Base-by-base conservation (phyloP, 345 rosid species). In the Eucalyptus erythrocorys region DNA sequence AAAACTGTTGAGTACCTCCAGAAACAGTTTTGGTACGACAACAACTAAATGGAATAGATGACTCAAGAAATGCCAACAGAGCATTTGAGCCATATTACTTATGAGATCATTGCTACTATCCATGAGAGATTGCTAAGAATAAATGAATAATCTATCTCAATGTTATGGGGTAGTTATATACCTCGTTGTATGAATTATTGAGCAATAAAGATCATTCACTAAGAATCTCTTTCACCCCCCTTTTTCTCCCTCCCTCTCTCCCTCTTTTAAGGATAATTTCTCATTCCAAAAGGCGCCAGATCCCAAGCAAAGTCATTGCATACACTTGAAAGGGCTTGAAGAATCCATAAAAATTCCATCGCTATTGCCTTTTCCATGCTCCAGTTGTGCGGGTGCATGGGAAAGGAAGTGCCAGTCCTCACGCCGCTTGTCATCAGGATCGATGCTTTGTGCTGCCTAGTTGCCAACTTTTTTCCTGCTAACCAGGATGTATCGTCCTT, bases 1-100 rank as follows among this genome's bases (percentile, higher is more conserved):
- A 55, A 82, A 27, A 34, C 85, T 7, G 91, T 94, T 27, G 86
- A 87, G 68, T 42, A 88, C 45, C 92, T 92, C 30, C 91, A 92
- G 86, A 61, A 87, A 13, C 90, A 90, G 89, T 92, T 93, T 85
- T 89, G 87, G 87, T 85, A 80, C 43, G 45, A 86, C 76, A 57
- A 87, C 86, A 24, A 90, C 57, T 87, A 87, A 24, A 47, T 45
- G 49, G 53, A 50, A 48, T 13, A 50, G 86, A 82, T 12, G 51
- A 82, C 48, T 27, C 27, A 30, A 42, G 42, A 68, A 68, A 68
- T 34, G 24, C 43, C 42, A 17, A 68, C 6, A 68, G 80, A 68
- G 55, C 86, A 30, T 85, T 48, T 85, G 86, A 49, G 50, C 53
- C 86, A 45, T n/a, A 47, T 48, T n/a, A 24, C 86, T 43, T 43